Percentiles rank a stretch among this genome's conserved stretches.
Evolutionary conservation across 2,329 filamentous ascomycete genomes (phyloP).

Genomic region (Colletotrichum ledebouriae): DNA sequence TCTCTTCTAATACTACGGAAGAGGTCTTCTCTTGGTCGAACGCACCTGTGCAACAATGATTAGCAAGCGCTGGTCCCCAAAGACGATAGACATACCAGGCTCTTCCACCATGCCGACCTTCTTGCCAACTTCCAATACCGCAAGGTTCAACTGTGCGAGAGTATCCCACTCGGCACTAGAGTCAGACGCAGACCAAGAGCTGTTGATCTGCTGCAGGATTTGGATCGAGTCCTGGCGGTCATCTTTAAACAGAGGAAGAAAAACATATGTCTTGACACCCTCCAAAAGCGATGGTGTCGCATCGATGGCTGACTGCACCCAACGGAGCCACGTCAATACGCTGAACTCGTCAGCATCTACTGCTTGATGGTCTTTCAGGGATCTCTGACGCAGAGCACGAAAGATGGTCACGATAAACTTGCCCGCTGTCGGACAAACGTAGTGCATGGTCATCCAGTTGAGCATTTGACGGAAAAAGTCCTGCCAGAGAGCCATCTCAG

Average conservation of each 20-base stretch:
- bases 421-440: conserved; percentile 71
- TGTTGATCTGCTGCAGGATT: conserved; percentile 72
- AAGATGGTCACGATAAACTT: conserved; percentile 73
- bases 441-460: conserved; percentile 68
- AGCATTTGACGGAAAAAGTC: conserved; percentile 63
- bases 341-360: conserved; percentile 48
- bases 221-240: conserved; percentile 66
- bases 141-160: conserved; percentile 72
- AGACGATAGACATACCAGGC: conserved; percentile 60
- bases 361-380: conserved; percentile 41
- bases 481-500: conserved; percentile 60
- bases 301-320: conserved; percentile 66
- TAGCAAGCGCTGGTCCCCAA: conserved; percentile 10
- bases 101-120: conserved; percentile 78
- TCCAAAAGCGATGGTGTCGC: conserved; percentile 68
- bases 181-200: conserved; percentile 60
- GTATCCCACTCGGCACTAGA: conserved; percentile 62
- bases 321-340: conserved; percentile 66
- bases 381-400: conserved; percentile 56
- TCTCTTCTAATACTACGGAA: conserved; percentile 54
- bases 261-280: conserved; percentile 74
- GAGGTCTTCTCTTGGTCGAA: conserved; percentile 33
- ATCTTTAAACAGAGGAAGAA: conserved; percentile 72
- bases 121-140: conserved; percentile 79
- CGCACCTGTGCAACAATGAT: conserved; percentile 9